Conservation (phyloP, 768 basidiomycete genomes). For the Termitomyces sp. region DNA sequence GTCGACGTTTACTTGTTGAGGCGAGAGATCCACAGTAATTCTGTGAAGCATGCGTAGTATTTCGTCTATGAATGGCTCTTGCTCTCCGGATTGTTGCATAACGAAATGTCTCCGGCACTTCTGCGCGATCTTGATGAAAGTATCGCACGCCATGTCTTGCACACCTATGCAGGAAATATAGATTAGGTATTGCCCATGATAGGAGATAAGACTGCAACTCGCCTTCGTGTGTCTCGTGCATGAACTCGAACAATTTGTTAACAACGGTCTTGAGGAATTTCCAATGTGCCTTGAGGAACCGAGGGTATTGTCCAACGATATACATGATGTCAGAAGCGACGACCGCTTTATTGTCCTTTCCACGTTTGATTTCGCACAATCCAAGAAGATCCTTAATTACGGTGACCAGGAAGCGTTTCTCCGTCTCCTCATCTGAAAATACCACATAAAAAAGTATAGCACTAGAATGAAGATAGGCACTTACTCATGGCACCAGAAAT, state of each 20-base stretch:
- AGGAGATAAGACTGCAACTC: slow-evolving; percentile 15
- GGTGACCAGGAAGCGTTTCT: slow-evolving; percentile 97
- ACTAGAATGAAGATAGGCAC: slow-evolving; percentile 32
- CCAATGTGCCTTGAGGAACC: slow-evolving; percentile 99
- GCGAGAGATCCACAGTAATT: slow-evolving; percentile 92
- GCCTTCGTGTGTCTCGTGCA: slow-evolving; percentile 99
- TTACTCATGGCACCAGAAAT: slow-evolving; percentile 99
- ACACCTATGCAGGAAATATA: slow-evolving; percentile 58
- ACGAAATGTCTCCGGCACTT: slow-evolving; percentile 98
- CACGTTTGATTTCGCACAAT: slow-evolving; percentile 95
- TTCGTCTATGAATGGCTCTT: slow-evolving; percentile 97
- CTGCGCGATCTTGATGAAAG: slow-evolving; percentile 99
- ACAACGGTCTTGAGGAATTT: slow-evolving; percentile 99
- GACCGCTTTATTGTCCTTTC: slow-evolving; percentile 99
- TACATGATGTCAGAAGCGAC: slow-evolving; percentile 98
- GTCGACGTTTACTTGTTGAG: slow-evolving; percentile 64
- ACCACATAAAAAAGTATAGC: not conserved
- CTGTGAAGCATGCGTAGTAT: slow-evolving; percentile 88
- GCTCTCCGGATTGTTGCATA: slow-evolving; percentile 96
- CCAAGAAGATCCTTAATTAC: slow-evolving; percentile 99
- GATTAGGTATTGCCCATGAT: not conserved
- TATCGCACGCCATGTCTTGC: slow-evolving; percentile 99
- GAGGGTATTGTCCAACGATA: slow-evolving; percentile 98
- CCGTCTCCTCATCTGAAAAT: slow-evolving; percentile 88
- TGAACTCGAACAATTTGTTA: slow-evolving; percentile 99